Conservation (phyloP, 805 yeast species). For the Hanseniaspora singularis region DNA sequence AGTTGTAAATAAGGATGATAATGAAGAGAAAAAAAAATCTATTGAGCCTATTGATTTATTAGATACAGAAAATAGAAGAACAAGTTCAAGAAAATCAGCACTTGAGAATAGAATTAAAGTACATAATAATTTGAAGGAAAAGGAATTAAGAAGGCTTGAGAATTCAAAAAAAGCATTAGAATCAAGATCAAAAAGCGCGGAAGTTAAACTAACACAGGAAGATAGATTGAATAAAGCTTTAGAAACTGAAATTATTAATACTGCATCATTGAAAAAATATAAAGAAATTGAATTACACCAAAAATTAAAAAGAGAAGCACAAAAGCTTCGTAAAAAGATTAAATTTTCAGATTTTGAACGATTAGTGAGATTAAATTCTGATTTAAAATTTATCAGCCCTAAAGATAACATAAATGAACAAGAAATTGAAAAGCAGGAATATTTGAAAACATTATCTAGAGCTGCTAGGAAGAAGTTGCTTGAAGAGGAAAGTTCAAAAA, state of each 20-base stretch:
- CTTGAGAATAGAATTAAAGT: constrained; percentile 66
- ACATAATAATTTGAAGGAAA: constrained; percentile 55
- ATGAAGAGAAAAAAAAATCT: constrained; percentile 20
- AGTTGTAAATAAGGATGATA: constrained; percentile 20
- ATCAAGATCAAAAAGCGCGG: constrained; percentile 24
- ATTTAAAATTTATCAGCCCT: not conserved
- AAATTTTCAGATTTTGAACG: constrained; percentile 41
- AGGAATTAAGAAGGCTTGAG: constrained; percentile 42
- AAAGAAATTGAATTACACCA: constrained; percentile 75
- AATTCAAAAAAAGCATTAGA: not conserved
- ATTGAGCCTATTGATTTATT: constrained; percentile 42
- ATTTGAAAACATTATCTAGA: constrained; percentile 24
- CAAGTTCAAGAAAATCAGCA: constrained; percentile 68
- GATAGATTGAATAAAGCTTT: constrained; percentile 59
- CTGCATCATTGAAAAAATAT: constrained; percentile 59
- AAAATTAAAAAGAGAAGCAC: constrained; percentile 62
- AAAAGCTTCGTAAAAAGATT: constrained; percentile 52
- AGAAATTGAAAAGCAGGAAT: constrained; percentile 32
- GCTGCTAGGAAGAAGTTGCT: constrained; percentile 21
- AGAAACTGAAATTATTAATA: constrained; percentile 70
- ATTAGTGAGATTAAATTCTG: constrained; percentile 17
- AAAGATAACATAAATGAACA: constrained; percentile 31
- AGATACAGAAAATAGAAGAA: constrained; percentile 41
- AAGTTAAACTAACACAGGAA: constrained; percentile 35
- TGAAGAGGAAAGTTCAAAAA: constrained; percentile 1